Percentiles rank a stretch among this genome's conserved stretches.
phyloP scores from a whole-genome alignment of 2,329 filamentous ascomycete species.

The Chaetomiaceae sp. region DNA sequence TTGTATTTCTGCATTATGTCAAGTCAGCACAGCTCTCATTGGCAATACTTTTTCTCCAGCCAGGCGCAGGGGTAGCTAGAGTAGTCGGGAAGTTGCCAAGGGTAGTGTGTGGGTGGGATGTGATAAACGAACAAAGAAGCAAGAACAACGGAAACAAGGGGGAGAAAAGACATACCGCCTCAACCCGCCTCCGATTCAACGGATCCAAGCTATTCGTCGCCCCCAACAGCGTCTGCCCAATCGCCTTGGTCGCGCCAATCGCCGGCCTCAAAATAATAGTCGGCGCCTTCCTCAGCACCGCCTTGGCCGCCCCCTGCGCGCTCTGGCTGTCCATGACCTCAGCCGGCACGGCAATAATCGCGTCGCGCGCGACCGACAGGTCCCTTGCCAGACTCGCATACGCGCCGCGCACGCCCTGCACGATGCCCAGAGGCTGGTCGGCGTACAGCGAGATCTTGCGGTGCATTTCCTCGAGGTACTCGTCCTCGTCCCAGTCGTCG shows the following conservation, averaged over 20 bases:
- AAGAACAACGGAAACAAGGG: not conserved
- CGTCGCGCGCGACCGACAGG: constrained; percentile 79
- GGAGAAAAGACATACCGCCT: constrained; percentile 68
- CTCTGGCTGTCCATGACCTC: constrained; percentile 84
- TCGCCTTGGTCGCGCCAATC: constrained; percentile 82
- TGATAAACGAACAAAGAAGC: not conserved
- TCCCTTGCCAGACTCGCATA: constrained; percentile 81
- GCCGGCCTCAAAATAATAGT: constrained; percentile 88
- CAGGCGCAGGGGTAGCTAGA: no score
- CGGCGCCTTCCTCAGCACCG: constrained; percentile 76
- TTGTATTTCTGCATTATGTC: constrained; percentile 43
- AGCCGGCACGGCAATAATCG: constrained; percentile 88
- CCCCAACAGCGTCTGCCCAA: constrained; percentile 84
- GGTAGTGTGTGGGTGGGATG: no score
- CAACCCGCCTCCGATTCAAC: constrained; percentile 70
- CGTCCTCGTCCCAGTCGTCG: constrained; percentile 43
- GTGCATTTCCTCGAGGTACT: constrained; percentile 62
- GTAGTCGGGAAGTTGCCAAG: no score
- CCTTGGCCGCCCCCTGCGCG: constrained; percentile 73
- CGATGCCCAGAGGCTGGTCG: constrained; percentile 83
- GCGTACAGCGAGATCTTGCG: constrained; percentile 88
- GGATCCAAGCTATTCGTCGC: constrained; percentile 90
- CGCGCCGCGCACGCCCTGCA: constrained; percentile 79
- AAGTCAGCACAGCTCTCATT: constrained; percentile 6
- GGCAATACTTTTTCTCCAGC: no score